Evolutionary conservation across 2,329 filamentous ascomycete genomes (phyloP).

Genomic region (Arthrinium puccinioides): DNA sequence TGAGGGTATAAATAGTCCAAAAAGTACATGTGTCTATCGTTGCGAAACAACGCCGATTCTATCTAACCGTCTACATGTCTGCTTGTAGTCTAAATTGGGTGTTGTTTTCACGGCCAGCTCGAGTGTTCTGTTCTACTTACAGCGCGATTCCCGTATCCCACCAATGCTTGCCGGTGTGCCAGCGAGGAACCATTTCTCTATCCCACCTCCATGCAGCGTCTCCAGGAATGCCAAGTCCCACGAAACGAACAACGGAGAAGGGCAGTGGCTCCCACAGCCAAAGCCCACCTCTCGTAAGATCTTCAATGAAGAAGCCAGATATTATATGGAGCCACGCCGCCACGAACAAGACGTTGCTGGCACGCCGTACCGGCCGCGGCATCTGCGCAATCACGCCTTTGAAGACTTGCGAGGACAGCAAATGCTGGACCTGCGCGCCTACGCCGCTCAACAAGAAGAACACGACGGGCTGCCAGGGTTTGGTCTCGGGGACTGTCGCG

Average conservation of each 20-base stretch:
- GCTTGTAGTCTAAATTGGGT: no score
- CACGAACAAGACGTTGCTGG: constrained; percentile 55
- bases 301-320: constrained; percentile 60
- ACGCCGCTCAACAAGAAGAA: constrained; percentile 70
- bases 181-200: constrained; percentile 40
- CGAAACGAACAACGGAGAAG: constrained; percentile 57
- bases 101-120: no score
- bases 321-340: constrained; percentile 63
- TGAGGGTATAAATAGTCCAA: no score
- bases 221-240: constrained; percentile 55
- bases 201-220: constrained; percentile 65
- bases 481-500: constrained; percentile 49
- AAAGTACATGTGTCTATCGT: no score
- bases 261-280: constrained; percentile 84
- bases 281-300: constrained; percentile 65
- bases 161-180: constrained; percentile 57
- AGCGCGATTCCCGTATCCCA: constrained; percentile 39
- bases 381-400: constrained; percentile 11
- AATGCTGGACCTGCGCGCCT: constrained; percentile 56
- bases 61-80: no score
- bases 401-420: constrained; percentile 8
- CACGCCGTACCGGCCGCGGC: constrained; percentile 39
- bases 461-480: constrained; percentile 44
- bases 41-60: no score
- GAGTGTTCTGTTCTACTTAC: no score